Evolutionary conservation across 345 rosid species (phyloP), one percentile per base, ranked within the genome.

Genomic region (Nephelium lappaceum): DNA sequence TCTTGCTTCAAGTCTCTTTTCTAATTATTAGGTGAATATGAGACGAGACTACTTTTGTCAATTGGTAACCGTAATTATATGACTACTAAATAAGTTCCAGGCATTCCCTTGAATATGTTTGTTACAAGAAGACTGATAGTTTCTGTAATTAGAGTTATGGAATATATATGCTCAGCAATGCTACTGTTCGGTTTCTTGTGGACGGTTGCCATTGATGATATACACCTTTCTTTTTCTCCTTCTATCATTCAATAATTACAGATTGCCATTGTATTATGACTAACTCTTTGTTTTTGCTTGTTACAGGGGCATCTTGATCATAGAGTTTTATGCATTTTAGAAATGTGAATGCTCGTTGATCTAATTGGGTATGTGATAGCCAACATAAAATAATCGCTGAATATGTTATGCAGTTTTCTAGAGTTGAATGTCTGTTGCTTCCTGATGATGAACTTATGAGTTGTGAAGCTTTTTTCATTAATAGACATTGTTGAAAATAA

Each of bases 261-360:
- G n/a, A n/a, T n/a, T n/a, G n/a, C n/a, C n/a, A n/a, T n/a, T n/a
- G n/a, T n/a, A n/a, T n/a, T 0, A 39, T 18, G 39, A 27, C 31
- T 27, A 27, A 0, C 2, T 27, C 2, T 27, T 27, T 27, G n/a
- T 27, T 27, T 27, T 27, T 27, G 31, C 8, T 18, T 70, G 15
- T 68, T 58, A 10, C 84, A 80, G 84, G 81, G 67, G 75, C 70
- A 18, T 62, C 27, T 49, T 19, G 8, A 62, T 18, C 47, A 9
- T 61, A 23, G 55, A 27, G 31, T 27, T 27, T 24, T 67, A n/a
- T n/a, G n/a, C n/a, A n/a, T n/a, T n/a, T n/a, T n/a, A n/a, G n/a
- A n/a, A n/a, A n/a, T 25, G 27, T 31, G 41, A 24, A 5, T 57
- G 19, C 64, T 63, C 11, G 11, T 65, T 39, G 36, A 11, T 24